A percentile compares a stretch with the other conserved stretches of the same genome.
phyloP scores from a whole-genome alignment of 2,329 filamentous ascomycete species.

The Epichloe festucae region DNA sequence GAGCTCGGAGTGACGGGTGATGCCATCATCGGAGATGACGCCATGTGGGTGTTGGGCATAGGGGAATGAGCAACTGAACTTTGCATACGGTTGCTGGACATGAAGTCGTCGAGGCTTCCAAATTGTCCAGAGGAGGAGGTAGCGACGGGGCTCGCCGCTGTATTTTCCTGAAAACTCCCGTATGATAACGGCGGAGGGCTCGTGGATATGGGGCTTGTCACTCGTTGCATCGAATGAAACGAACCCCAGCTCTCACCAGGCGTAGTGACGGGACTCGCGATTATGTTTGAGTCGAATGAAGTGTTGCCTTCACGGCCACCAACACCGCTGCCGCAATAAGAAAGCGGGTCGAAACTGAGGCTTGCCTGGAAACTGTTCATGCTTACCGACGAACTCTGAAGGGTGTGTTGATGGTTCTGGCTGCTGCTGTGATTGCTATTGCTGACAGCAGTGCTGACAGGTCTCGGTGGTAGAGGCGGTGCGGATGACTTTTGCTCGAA shows the following conservation, averaged over 20 bases:
- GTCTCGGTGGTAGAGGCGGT: slow-evolving; percentile 24
- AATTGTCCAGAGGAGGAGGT: slow-evolving; percentile 17
- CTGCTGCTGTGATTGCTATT: background rate
- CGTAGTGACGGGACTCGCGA: slow-evolving; percentile 20
- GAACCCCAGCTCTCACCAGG: slow-evolving; percentile 20
- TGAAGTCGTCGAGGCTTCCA: slow-evolving; percentile 21
- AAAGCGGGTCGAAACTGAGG: slow-evolving; percentile 4
- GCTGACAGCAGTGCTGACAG: slow-evolving; percentile 15
- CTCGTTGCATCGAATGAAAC: slow-evolving; percentile 15
- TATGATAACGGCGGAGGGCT: slow-evolving; percentile 18
- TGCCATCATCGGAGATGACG: slow-evolving; percentile 11
- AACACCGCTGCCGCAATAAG: slow-evolving; percentile 5
- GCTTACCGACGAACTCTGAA: slow-evolving; percentile 12
- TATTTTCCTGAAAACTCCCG: slow-evolving; percentile 19
- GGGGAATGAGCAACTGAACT: slow-evolving; percentile 13
- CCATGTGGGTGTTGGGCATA: slow-evolving; percentile 10
- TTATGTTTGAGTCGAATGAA: slow-evolving; percentile 13
- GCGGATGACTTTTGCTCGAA: slow-evolving; percentile 25
- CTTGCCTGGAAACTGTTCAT: slow-evolving; percentile 8
- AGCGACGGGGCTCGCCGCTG: slow-evolving; percentile 16
- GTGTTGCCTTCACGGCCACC: background rate
- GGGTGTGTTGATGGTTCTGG: slow-evolving; percentile 8
- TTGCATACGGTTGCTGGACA: slow-evolving; percentile 16
- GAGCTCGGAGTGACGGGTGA: slow-evolving; percentile 10
- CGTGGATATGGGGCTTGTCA: slow-evolving; percentile 20